Percentiles rank a stretch among this genome's conserved stretches.
Conservation (phyloP, 2,329 filamentous ascomycete genomes). For the Fusarium xyrophilum region DNA sequence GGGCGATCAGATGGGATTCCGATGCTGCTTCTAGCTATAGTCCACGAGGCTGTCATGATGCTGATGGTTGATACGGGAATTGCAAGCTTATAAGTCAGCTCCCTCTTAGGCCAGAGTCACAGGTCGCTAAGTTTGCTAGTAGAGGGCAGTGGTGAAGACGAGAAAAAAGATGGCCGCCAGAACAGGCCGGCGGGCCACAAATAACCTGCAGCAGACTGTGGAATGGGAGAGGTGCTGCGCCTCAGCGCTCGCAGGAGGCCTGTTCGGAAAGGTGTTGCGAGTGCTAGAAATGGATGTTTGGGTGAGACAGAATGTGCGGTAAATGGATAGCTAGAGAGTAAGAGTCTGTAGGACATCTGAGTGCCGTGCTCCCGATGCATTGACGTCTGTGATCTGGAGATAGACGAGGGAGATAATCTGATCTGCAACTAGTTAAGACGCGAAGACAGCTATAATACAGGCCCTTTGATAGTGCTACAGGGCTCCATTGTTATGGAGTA, state of each 20-base stretch:
- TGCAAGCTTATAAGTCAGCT: constrained; percentile 30
- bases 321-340: constrained; percentile 20
- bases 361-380: constrained; percentile 12
- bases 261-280: constrained; percentile 3
- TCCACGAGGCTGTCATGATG: constrained; percentile 28
- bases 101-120: constrained; percentile 18
- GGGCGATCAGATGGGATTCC: neutral
- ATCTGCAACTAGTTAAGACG: neutral
- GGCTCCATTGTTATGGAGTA: neutral
- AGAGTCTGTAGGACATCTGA: neutral
- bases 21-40: constrained; percentile 25
- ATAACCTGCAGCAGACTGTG: constrained; percentile 15
- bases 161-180: constrained; percentile 21
- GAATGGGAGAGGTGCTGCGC: constrained; percentile 29
- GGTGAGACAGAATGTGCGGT: constrained; percentile 12
- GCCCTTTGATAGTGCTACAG: neutral
- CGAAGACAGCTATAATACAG: neutral
- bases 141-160: constrained; percentile 25
- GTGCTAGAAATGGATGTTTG: constrained; percentile 1
- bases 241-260: constrained; percentile 30
- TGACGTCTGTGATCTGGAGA: constrained; percentile 1
- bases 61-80: constrained; percentile 7
- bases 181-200: constrained; percentile 15
- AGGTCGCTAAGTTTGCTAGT: constrained; percentile 7
- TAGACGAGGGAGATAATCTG: neutral